Evolutionary conservation across 2,329 filamentous ascomycete genomes (phyloP).

Genomic region (Microsporum ferrugineum): DNA sequence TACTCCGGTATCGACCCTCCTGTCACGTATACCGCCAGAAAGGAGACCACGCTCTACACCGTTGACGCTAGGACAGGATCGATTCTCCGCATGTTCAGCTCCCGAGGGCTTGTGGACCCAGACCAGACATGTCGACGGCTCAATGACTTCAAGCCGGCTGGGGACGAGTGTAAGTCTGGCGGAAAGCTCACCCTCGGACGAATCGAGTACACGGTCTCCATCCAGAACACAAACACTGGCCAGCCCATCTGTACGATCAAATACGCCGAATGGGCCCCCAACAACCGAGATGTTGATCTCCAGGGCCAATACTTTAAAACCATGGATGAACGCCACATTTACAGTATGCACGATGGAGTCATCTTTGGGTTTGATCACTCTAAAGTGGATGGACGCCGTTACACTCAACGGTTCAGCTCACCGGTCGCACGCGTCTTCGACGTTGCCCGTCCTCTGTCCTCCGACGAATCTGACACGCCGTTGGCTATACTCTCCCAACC

Average conservation of each 20-base stretch:
- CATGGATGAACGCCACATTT: slow-evolving; percentile 80
- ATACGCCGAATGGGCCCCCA: slow-evolving; percentile 90
- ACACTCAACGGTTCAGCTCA: slow-evolving; percentile 57
- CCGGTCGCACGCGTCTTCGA: slow-evolving; percentile 86
- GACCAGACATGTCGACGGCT: slow-evolving; percentile 64
- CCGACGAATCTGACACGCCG: slow-evolving; percentile 59
- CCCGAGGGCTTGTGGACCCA: slow-evolving; percentile 56
- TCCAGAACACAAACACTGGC: slow-evolving; percentile 62
- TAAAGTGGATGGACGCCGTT: slow-evolving; percentile 44
- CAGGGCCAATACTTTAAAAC: slow-evolving; percentile 68
- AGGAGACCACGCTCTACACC: slow-evolving; percentile 79
- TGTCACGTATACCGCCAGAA: slow-evolving; percentile 81
- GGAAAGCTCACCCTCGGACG: slow-evolving; percentile 74
- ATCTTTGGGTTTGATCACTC: slow-evolving; percentile 69
- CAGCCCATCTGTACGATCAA: slow-evolving; percentile 75
- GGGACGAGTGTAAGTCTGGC: slow-evolving; percentile 65
- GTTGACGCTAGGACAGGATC: slow-evolving; percentile 77
- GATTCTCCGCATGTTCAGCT: slow-evolving; percentile 73
- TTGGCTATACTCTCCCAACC: slow-evolving; percentile 83
- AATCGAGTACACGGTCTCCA: slow-evolving; percentile 80
- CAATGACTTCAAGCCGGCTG: slow-evolving; percentile 45
- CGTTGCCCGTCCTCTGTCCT: slow-evolving; percentile 61
- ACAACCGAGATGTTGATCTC: slow-evolving; percentile 80
- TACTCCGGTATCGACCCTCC: slow-evolving; percentile 63
- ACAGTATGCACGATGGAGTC: slow-evolving; percentile 71